Conservation (phyloP, 164 flowering plant genomes). For the Nymphaea thermarum region DNA sequence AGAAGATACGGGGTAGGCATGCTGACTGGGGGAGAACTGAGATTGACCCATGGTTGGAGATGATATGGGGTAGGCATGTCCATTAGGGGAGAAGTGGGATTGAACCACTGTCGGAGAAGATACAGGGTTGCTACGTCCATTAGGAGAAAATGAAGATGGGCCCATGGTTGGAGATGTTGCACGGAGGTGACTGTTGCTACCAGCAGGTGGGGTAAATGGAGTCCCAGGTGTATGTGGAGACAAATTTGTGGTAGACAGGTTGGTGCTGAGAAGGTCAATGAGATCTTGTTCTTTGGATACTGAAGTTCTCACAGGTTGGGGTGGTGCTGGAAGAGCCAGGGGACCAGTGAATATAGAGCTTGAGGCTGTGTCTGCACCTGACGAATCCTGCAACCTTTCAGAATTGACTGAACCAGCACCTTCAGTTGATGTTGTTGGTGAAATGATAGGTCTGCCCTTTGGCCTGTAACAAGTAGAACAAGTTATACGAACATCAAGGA, state of each 20-base stretch:
- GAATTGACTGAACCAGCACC: constrained; percentile 5
- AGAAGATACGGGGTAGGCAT: neutral
- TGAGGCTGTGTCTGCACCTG: constrained; percentile 2
- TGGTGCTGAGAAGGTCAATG: constrained; percentile 71
- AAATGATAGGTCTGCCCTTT: constrained; percentile 21
- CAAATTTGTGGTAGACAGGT: constrained; percentile 41
- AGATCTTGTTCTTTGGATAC: constrained; percentile 61
- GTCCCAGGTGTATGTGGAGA: constrained; percentile 26
- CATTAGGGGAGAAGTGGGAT: neutral
- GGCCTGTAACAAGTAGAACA: constrained; percentile 39
- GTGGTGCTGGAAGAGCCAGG: constrained; percentile 46
- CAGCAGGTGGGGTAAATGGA: constrained; percentile 5
- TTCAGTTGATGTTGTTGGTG: constrained; percentile 18
- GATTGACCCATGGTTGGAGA: neutral
- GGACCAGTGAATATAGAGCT: constrained; percentile 27
- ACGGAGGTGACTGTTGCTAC: neutral
- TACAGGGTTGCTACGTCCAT: neutral
- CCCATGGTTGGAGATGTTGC: neutral
- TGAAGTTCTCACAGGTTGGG: constrained; percentile 36
- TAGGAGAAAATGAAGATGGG: constrained; percentile 14
- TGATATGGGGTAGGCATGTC: neutral
- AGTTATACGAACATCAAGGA: neutral
- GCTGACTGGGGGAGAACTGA: neutral
- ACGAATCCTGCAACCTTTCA: constrained; percentile 1
- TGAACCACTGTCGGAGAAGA: neutral